Conservation (phyloP, 345 rosid genomes). For the Corymbia maculata region DNA sequence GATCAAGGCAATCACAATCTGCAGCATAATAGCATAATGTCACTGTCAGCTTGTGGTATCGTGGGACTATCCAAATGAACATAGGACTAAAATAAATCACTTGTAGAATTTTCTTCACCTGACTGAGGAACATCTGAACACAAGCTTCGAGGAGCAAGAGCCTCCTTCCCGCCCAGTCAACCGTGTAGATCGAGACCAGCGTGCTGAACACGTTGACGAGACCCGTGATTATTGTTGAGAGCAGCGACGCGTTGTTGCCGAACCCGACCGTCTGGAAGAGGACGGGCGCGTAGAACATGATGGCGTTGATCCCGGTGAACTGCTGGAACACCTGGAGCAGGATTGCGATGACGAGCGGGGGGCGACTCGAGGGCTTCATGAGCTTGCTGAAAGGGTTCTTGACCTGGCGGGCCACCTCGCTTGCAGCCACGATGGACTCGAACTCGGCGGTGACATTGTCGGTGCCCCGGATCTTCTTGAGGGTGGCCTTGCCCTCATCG, state of each 20-base stretch:
- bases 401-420: constrained; percentile 20
- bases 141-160: constrained; percentile 43
- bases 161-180: constrained; percentile 51
- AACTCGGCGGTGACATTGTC: constrained; percentile 19
- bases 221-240: constrained; percentile 55
- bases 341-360: constrained; percentile 29
- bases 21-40: background rate
- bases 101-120: constrained; percentile 28
- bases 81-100: constrained; percentile 34
- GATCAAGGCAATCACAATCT: background rate
- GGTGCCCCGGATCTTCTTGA: constrained; percentile 36
- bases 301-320: constrained; percentile 36
- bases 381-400: constrained; percentile 42
- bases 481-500: constrained; percentile 28
- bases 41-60: background rate
- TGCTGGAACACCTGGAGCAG: constrained; percentile 29
- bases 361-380: constrained; percentile 16
- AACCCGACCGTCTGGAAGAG: constrained; percentile 14
- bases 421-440: constrained; percentile 13
- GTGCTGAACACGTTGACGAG: constrained; percentile 49
- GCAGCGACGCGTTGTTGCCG: constrained; percentile 41
- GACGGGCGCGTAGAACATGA: constrained; percentile 55
- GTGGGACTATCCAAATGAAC: background rate
- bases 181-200: constrained; percentile 41
- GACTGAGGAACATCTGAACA: constrained; percentile 33